These are phyloP conservation scores for Syzygium aromaticum DNA, from an alignment of 345 rosid genomes.

Conservation along the genomic window DNA sequence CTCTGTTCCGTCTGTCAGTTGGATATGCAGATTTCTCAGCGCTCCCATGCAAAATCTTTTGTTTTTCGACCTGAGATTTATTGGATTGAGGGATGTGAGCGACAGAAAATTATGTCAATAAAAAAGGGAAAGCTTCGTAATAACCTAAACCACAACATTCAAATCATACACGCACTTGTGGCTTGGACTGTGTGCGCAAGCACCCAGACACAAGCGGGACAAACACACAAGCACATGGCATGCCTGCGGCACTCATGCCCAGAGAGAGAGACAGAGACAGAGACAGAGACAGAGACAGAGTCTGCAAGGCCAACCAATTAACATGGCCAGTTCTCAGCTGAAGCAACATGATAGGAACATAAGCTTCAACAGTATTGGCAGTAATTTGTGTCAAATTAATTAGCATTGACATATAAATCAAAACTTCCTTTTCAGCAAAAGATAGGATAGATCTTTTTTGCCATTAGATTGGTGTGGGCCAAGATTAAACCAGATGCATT, in stretches of 20 bases:
- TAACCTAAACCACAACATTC: neutral
- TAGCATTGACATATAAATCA: neutral
- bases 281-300: too few species aligned
- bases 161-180: neutral
- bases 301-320: too few species aligned
- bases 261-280: too few species aligned
- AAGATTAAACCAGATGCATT: neutral
- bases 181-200: neutral
- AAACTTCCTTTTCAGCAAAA: neutral
- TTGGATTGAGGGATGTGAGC: neutral
- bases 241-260: neutral
- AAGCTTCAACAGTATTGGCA: neutral
- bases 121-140: neutral
- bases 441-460: neutral
- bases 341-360: neutral
- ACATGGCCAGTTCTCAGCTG: neutral
- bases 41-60: conserved; percentile 68
- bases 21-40: conserved; percentile 29
- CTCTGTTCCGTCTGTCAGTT: conserved; percentile 15
- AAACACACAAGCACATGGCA: neutral
- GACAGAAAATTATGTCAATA: neutral
- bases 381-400: neutral
- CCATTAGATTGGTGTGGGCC: neutral
- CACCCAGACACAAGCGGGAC: neutral
- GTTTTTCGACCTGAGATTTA: conserved; percentile 63